A percentile compares a stretch with the other conserved stretches of the same genome.
Conservation (phyloP, 1,284 basidiomycete species). For the Cryptococcus amylolentus region DNA sequence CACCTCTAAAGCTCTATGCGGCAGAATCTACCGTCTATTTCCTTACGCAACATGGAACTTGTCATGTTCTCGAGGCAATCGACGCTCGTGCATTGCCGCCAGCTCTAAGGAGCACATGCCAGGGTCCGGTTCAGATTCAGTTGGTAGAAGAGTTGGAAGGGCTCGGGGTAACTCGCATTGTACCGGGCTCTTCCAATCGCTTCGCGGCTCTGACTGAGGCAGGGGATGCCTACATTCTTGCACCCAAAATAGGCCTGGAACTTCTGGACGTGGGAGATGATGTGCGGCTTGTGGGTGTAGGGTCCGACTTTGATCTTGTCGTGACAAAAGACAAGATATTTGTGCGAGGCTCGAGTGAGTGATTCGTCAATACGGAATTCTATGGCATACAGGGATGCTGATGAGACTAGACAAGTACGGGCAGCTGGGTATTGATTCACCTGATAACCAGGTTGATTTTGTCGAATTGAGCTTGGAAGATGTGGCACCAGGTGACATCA, state of each 20-base stretch:
- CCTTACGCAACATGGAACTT: constrained; percentile 2
- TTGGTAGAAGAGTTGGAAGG: constrained; percentile 36
- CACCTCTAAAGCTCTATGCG: constrained; percentile 14
- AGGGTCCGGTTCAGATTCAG: constrained; percentile 1
- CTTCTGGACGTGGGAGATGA: constrained; percentile 12
- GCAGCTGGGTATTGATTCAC: constrained; percentile 23
- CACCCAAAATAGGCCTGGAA: constrained; percentile 12
- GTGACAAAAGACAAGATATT: constrained; percentile 22
- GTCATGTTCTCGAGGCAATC: constrained; percentile 23
- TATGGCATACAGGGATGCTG: constrained; percentile 4
- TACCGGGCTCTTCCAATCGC: constrained; percentile 26
- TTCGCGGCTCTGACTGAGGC: constrained; percentile 25
- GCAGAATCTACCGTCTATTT: constrained; percentile 30
- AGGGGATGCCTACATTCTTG: constrained; percentile 31
- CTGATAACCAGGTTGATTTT: constrained; percentile 6
- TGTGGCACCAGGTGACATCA: constrained; percentile 5
- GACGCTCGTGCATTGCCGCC: constrained; percentile 8
- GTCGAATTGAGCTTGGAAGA: constrained; percentile 4
- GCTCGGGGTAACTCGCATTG: constrained; percentile 16
- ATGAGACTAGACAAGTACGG: constrained; percentile 31
- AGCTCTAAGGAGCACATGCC: not conserved
- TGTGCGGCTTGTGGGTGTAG: constrained; percentile 26
- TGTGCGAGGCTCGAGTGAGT: constrained; percentile 38
- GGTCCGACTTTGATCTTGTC: constrained; percentile 31
- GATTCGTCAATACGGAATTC: not conserved